These are phyloP conservation scores for Prinsepia uniflora DNA, from an alignment of 306 rosid species.

Conservation along the genomic window DNA sequence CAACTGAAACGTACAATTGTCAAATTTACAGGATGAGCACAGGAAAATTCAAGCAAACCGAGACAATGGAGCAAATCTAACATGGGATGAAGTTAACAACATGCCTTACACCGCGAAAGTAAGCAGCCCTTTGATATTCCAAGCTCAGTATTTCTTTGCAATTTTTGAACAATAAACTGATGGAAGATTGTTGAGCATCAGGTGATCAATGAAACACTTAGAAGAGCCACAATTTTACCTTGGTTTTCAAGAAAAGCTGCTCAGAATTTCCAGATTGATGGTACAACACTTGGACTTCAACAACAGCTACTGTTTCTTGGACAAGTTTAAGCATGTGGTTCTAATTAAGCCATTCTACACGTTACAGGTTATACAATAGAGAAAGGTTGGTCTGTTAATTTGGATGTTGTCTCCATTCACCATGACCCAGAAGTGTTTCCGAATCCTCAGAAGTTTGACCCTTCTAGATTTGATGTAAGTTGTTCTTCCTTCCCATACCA, in stretches of 20 bases:
- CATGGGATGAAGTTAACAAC: slow-evolving; percentile 73
- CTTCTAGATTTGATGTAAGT: slow-evolving; percentile 79
- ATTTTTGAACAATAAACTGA: background rate
- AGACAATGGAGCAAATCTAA: slow-evolving; percentile 49
- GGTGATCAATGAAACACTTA: slow-evolving; percentile 76
- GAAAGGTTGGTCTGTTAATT: slow-evolving; percentile 78
- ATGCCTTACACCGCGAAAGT: slow-evolving; percentile 80
- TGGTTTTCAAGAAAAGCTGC: slow-evolving; percentile 89
- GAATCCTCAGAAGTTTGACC: slow-evolving; percentile 62
- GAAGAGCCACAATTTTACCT: slow-evolving; percentile 79
- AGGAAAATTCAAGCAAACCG: slow-evolving; percentile 51
- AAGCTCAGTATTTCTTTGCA: background rate
- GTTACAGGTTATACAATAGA: slow-evolving; percentile 58
- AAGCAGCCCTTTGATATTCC: slow-evolving; percentile 17
- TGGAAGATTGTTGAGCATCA: slow-evolving; percentile 14
- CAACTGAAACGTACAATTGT: background rate
- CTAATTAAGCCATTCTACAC: slow-evolving; percentile 1
- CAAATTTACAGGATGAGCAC: slow-evolving; percentile 67
- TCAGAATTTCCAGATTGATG: slow-evolving; percentile 76
- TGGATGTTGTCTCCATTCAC: slow-evolving; percentile 88
- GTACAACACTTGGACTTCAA: slow-evolving; percentile 27
- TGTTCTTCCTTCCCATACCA: background rate
- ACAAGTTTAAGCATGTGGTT: background rate
- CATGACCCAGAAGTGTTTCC: slow-evolving; percentile 60
- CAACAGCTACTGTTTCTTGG: background rate